phyloP scores from a whole-genome alignment of 1,284 basidiomycete species.

The Tranzscheliella williamsii region DNA sequence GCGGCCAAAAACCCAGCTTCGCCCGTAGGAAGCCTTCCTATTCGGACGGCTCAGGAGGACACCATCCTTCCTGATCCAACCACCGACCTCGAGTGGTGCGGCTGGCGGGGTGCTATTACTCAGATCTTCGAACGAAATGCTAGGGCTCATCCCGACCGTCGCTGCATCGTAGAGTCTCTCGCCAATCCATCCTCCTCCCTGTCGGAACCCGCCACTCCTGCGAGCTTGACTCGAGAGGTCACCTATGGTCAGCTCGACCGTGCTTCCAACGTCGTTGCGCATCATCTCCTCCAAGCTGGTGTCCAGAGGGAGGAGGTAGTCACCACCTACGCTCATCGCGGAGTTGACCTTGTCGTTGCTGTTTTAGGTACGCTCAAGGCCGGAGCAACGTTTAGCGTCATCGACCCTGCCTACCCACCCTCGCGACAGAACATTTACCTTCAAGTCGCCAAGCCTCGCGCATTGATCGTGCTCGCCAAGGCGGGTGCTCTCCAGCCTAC shows the following conservation, averaged over 20 bases:
- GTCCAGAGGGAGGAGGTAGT: slow-evolving; percentile 93
- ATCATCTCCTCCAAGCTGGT: slow-evolving; percentile 82
- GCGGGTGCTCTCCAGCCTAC: slow-evolving; percentile 80
- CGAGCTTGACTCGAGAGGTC: slow-evolving; percentile 68
- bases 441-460: slow-evolving; percentile 89
- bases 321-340: slow-evolving; percentile 97
- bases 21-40: slow-evolving; percentile 50
- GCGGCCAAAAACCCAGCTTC: slow-evolving; percentile 68
- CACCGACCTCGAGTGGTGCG: slow-evolving; percentile 92
- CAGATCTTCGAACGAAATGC: slow-evolving; percentile 65
- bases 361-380: slow-evolving; percentile 97
- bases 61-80: slow-evolving; percentile 80
- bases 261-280: slow-evolving; percentile 87
- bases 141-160: slow-evolving; percentile 47
- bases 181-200: slow-evolving; percentile 30
- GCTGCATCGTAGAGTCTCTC: slow-evolving; percentile 66
- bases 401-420: slow-evolving; percentile 96
- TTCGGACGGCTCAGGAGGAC: slow-evolving; percentile 69
- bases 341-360: slow-evolving; percentile 94
- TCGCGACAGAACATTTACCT: slow-evolving; percentile 94
- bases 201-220: slow-evolving; percentile 71
- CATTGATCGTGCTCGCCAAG: slow-evolving; percentile 85
- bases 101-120: slow-evolving; percentile 91
- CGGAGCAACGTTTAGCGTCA: slow-evolving; percentile 95
- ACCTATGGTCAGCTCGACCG: slow-evolving; percentile 81